Base-by-base conservation (phyloP, 2,329 filamentous ascomycete species). In the Cordyceps militaris region DNA sequence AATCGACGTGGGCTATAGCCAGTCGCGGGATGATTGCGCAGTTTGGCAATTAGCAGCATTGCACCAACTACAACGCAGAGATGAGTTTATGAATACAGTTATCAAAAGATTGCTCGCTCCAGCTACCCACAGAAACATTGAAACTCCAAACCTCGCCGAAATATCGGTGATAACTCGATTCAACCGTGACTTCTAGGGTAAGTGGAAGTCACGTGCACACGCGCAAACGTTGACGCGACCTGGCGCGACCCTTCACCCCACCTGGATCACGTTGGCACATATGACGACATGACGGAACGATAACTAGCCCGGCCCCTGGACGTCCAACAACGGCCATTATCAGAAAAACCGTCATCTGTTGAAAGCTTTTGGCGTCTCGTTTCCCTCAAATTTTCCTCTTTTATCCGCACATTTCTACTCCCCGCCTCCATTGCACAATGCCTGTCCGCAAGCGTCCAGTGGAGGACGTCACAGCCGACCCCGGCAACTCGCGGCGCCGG, bases 381-480 rank as follows among this genome's bases (percentile, higher is more conserved):
- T 38, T 28, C 16, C 23, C 1, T 6, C 1, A 3, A 21, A 16
- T 11, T 21, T 24, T n/a, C 3, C 8, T 7, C n/a, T 19, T 8
- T 9, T 19, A 21, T 21, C 38, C n/a, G 5, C 38, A 19, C n/a
- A 23, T 9, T 11, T 38, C 13, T 0, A n/a, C 7, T 40, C 30
- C 9, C 30, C 24, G 16, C 10, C 26, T 16, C 14, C n/a, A 19
- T 34, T 23, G n/a, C 2, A 16, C 5, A 36, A 77, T 78, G 75
- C 66, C 74, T 7, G 65, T 70, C 16, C 69, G 67, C 11, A 79
- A 79, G 59, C 70, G 73, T 54, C 64, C 71, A 11, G 67, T 68
- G 1, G 59, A 67, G 7, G 69, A 67, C 4, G 58, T 63, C 5
- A 64, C 65, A 23, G 26, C 38, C 13, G 36, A 14, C 14, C 1